phyloP scores from a whole-genome alignment of 768 basidiomycete species.

The Coprinellus micaceus region DNA sequence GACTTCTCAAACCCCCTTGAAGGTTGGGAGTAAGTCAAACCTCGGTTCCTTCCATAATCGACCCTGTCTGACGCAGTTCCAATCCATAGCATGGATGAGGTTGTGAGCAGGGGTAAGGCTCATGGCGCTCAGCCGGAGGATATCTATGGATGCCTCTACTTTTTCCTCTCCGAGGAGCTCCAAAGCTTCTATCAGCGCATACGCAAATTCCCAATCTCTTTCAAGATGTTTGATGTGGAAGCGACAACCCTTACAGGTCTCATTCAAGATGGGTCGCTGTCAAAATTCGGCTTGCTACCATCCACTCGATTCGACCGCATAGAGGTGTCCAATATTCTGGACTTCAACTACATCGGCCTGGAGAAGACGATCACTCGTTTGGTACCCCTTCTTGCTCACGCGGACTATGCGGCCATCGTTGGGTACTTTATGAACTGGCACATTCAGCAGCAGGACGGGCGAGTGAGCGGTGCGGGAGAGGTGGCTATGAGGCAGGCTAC shows the following conservation, averaged over 20 bases:
- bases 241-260: no score
- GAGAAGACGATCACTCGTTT: conserved; percentile 29
- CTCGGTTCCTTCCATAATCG: background rate
- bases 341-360: conserved; percentile 39
- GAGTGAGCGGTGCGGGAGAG: background rate
- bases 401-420: conserved; percentile 29
- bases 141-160: conserved; percentile 49
- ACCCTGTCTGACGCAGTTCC: background rate
- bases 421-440: conserved; percentile 51
- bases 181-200: conserved; percentile 34
- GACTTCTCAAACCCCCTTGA: conserved; percentile 34
- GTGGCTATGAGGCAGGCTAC: no score
- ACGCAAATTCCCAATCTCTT: conserved; percentile 27
- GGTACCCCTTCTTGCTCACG: conserved; percentile 33
- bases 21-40: conserved; percentile 39
- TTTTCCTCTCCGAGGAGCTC: conserved; percentile 40
- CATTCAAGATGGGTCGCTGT: no score
- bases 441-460: conserved; percentile 17
- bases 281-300: no score
- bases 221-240: conserved; percentile 31
- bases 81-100: conserved; percentile 26
- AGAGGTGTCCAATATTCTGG: conserved; percentile 47
- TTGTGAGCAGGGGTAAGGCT: conserved; percentile 31
- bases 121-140: conserved; percentile 40
- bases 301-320: conserved; percentile 43